Base-by-base conservation (phyloP, 495 filamentous ascomycete species). In the Daldinia loculata region DNA sequence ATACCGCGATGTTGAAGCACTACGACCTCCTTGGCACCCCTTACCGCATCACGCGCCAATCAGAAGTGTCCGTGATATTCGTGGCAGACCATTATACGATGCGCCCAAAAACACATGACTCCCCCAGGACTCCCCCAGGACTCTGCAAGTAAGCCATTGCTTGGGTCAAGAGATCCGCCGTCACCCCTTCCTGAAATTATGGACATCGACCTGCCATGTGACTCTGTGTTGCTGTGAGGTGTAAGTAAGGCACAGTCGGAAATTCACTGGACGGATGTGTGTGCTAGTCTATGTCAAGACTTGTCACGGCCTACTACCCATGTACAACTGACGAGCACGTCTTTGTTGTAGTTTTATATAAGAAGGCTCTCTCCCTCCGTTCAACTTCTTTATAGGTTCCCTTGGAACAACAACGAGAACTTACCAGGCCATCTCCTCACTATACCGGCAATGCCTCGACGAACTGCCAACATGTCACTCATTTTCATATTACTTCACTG, bases 21-120 rank as follows among this genome's bases (percentile, higher is more conserved):
- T 38, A 53, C 64, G 39, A 56, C 32, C 32, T 56, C 15, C 70
- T 72, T 72, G 70, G 65, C 70, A 43, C 39, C 70, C 61, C 70
- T 57, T 57, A 34, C 36, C 56, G 56, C 61, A 38, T n/a, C 11
- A 34, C 34, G 19, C 41, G 11, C 70, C 70, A 73, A 73, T 73
- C 24, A 68, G 56, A 26, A 7, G 27, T 22, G 5, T 55, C 11
- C 34, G 17, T 14, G 24, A 45, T 69, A 69, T 73, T 73, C 70
- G 70, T 73, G 70, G 70, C 65, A 69, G 61, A 51, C 66, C 56
- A 56, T 60, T 73, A 73, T 59, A 73, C 70, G 65, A 66, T 69
- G 27, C 57, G 3, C 15, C 14, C 64, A 19, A 12, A 34, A 53
- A 34, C 56, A 51, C 55, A 67, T 72, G 56, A 61, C 65, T 61